These are phyloP conservation scores for Pseudozyma hubeiensis DNA, from an alignment of 1,284 basidiomycete genomes.

Conservation along the genomic window DNA sequence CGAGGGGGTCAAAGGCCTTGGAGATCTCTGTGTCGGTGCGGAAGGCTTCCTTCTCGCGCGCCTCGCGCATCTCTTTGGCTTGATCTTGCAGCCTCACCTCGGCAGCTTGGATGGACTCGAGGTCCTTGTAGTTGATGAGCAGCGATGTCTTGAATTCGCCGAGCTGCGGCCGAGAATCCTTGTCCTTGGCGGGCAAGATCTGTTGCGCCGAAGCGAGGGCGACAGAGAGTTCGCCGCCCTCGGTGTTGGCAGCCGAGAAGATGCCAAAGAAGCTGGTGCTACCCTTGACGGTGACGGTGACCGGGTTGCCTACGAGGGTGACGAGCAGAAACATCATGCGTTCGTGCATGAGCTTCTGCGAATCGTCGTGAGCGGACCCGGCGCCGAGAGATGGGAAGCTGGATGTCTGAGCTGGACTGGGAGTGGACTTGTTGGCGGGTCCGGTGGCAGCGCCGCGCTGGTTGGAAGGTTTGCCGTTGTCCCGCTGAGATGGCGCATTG, in stretches of 20 bases:
- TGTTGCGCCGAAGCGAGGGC: constrained; percentile 57
- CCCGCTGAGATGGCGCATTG: constrained; percentile 17
- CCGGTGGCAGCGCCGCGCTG: constrained; percentile 17
- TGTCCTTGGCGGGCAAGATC: constrained; percentile 36
- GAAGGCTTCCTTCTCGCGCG: constrained; percentile 55
- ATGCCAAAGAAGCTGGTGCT: constrained; percentile 62
- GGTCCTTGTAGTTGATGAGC: constrained; percentile 54
- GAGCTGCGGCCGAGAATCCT: constrained; percentile 24
- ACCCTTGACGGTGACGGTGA: constrained; percentile 54
- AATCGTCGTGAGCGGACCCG: constrained; percentile 21
- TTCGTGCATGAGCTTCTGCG: constrained; percentile 51
- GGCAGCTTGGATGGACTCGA: constrained; percentile 51
- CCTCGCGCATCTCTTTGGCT: constrained; percentile 46
- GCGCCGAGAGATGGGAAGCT: constrained; percentile 37
- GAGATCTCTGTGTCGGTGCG: constrained; percentile 64
- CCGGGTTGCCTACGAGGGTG: constrained; percentile 55
- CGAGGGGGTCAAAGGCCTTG: constrained; percentile 48
- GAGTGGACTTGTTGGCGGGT: constrained; percentile 17
- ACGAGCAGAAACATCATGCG: constrained; percentile 57
- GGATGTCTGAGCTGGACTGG: constrained; percentile 13
- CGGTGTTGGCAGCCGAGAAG: constrained; percentile 55
- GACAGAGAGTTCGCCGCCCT: constrained; percentile 52
- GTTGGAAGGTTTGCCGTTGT: constrained; percentile 26
- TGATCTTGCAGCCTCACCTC: constrained; percentile 56
- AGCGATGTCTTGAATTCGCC: constrained; percentile 53